phyloP scores from a whole-genome alignment of 2,329 filamentous ascomycete genomes.

The Epichloe sylvatica region DNA sequence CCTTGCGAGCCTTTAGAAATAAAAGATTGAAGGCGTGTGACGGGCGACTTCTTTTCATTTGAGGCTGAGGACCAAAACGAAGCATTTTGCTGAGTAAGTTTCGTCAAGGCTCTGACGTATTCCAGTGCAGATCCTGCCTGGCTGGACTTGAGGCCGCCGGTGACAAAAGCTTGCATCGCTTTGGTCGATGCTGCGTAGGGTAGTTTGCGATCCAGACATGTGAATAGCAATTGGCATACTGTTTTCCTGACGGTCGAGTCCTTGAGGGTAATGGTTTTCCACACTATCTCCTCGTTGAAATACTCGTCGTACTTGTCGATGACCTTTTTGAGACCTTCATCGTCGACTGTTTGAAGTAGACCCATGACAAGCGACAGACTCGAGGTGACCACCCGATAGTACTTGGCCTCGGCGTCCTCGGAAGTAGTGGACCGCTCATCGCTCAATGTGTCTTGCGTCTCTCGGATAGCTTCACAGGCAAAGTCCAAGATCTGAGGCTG shows the following conservation, averaged over 20 bases:
- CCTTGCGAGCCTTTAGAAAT: slow-evolving; percentile 74
- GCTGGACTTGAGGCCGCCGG: slow-evolving; percentile 55
- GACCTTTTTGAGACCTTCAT: slow-evolving; percentile 44
- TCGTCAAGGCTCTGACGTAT: slow-evolving; percentile 51
- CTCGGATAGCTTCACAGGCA: slow-evolving; percentile 63
- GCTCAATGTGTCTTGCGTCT: slow-evolving; percentile 70
- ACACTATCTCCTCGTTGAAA: slow-evolving; percentile 51
- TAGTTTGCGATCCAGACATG: slow-evolving; percentile 33
- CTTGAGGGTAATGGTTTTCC: slow-evolving; percentile 52
- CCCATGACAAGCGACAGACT: slow-evolving; percentile 41
- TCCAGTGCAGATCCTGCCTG: slow-evolving; percentile 64
- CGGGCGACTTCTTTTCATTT: slow-evolving; percentile 37
- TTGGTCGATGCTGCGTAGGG: slow-evolving; percentile 35
- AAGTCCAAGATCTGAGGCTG: slow-evolving; percentile 71
- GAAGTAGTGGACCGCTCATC: slow-evolving; percentile 73
- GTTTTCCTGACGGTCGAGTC: slow-evolving; percentile 39
- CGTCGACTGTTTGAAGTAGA: slow-evolving; percentile 32
- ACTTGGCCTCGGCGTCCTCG: slow-evolving; percentile 79
- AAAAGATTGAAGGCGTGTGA: slow-evolving; percentile 51
- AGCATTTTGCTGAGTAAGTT: slow-evolving; percentile 50
- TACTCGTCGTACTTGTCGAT: slow-evolving; percentile 49
- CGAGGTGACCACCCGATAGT: slow-evolving; percentile 54
- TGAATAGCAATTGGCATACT: slow-evolving; percentile 35
- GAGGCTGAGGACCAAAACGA: slow-evolving; percentile 54
- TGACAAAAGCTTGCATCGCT: slow-evolving; percentile 49